Percentiles rank a stretch among this genome's conserved stretches.
Conservation (phyloP, 176 grass and related monocot genomes). For the Aegilops bicornis region DNA sequence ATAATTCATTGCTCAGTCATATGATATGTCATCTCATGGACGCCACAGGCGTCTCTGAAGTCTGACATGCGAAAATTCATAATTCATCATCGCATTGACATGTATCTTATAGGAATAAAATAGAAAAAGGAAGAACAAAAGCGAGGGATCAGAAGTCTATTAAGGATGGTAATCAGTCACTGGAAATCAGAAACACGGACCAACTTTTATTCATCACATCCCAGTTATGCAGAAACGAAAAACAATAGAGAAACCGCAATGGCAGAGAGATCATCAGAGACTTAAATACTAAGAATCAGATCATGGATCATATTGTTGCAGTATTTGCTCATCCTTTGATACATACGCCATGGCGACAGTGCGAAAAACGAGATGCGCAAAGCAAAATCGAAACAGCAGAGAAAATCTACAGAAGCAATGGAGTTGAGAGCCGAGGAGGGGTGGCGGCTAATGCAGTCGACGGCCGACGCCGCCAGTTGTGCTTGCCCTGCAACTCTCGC, state of each 20-base stretch:
- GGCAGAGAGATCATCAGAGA: conserved; percentile 48
- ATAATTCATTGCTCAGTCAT: conserved; percentile 34
- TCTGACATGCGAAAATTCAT: conserved; percentile 71
- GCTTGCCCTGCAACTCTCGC: accelerated
- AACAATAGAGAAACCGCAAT: neutral
- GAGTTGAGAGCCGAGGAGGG: neutral
- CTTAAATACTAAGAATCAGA: conserved; percentile 76
- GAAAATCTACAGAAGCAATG: neutral
- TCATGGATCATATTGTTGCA: conserved; percentile 78
- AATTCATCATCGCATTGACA: conserved; percentile 44
- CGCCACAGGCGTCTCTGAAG: conserved; percentile 51
- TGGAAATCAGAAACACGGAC: conserved; percentile 74
- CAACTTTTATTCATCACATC: conserved; percentile 64
- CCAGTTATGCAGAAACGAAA: neutral
- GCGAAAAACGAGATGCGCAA: neutral
- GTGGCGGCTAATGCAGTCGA: neutral
- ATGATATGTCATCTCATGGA: conserved; percentile 63
- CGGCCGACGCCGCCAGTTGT: neutral
- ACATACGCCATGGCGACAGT: no score
- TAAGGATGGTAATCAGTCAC: conserved; percentile 45
- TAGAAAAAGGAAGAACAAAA: neutral
- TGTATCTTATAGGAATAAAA: neutral
- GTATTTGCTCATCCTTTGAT: conserved; percentile 57
- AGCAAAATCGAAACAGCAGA: neutral
- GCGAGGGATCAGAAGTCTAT: conserved; percentile 36